Evolutionary conservation across 2,329 filamentous ascomycete species (phyloP), one percentile per base, ranked within the genome.

Genomic region (Colletotrichum graminicola): DNA sequence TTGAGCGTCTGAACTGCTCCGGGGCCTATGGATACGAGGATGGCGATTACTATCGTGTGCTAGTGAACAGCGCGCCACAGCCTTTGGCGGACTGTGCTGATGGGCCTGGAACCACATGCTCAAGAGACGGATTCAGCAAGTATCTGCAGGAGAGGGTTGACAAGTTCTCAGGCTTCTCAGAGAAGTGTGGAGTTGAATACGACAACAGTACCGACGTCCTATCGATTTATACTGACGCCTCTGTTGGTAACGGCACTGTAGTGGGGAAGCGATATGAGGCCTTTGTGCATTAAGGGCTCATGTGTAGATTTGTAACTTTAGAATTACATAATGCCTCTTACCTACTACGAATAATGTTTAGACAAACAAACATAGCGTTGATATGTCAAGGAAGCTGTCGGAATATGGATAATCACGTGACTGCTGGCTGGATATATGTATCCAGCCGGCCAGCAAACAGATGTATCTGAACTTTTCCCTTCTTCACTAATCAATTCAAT

Each of bases 1-100:
- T 93, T 51, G 91, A 93, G 83, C 85, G 87, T 62, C 81, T 93
- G 79, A 84, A 89, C 66, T 93, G 91, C 78, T 79, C 78, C 2
- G 84, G 85, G n/a, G 86, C 86, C 75, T 86, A 86, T 70, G 87
- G 89, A 8, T 90, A 84, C 76, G 78, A 84, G 1, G 83, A 87
- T 12, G 85, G 85, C 14, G 85, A 88, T 26, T 85, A 84, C 74
- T 84, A 84, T 75, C 80, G 83, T n/a, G 80, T 81, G 11, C 77
- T 85, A 5, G 81, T 84, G 51, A 85, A 85, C 76, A 82, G 78
- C 73, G 79, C 82, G 6, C 82, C 83, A 5, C 83, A 85, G 73
- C 78, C 79, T 21, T 72, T 86, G 63, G 80, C 82, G 0, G 79
- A 77, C 59, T 86, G 84, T 67, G 78, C 75, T 0, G 83, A 84